phyloP scores from a whole-genome alignment of 2,329 filamentous ascomycete species.

The Colletotrichum simmondsii region DNA sequence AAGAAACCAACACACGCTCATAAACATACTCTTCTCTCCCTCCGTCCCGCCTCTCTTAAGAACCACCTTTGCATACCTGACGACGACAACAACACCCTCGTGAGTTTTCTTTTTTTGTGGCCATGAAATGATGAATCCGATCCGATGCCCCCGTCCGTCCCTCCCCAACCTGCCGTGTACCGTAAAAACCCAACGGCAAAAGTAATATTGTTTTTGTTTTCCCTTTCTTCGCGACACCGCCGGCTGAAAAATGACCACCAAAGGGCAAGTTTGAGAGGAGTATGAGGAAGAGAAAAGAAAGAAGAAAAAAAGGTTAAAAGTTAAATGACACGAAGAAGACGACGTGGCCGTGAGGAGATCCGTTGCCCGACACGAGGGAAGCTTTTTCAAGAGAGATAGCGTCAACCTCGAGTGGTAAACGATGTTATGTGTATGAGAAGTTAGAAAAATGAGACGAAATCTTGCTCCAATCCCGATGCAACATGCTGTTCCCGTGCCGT shows the following conservation, averaged over 20 bases:
- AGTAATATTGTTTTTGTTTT: background rate
- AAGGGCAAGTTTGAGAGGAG: background rate
- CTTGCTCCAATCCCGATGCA: slow-evolving; percentile 33
- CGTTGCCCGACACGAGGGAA: background rate
- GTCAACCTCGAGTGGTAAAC: background rate
- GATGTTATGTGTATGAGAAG: slow-evolving; percentile 27
- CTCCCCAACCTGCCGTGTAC: slow-evolving; percentile 24
- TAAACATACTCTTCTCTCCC: background rate
- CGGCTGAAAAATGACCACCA: background rate
- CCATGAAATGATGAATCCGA: background rate
- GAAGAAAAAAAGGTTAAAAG: slow-evolving; percentile 4
- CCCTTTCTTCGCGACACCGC: background rate
- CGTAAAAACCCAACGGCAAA: slow-evolving; percentile 25
- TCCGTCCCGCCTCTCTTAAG: background rate
- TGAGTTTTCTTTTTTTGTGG: background rate
- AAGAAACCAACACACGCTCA: slow-evolving; percentile 1
- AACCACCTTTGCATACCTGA: background rate
- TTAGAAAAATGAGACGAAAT: slow-evolving; percentile 17
- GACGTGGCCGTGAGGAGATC: slow-evolving; percentile 33
- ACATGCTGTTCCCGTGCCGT: slow-evolving; percentile 26
- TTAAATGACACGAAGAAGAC: slow-evolving; percentile 36
- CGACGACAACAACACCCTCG: background rate
- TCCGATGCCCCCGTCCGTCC: background rate
- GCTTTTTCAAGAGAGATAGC: background rate
- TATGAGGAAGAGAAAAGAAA: slow-evolving; percentile 11